phyloP scores from a whole-genome alignment of 352 stramenopile genomes.

The Nothophytophthora sp. region DNA sequence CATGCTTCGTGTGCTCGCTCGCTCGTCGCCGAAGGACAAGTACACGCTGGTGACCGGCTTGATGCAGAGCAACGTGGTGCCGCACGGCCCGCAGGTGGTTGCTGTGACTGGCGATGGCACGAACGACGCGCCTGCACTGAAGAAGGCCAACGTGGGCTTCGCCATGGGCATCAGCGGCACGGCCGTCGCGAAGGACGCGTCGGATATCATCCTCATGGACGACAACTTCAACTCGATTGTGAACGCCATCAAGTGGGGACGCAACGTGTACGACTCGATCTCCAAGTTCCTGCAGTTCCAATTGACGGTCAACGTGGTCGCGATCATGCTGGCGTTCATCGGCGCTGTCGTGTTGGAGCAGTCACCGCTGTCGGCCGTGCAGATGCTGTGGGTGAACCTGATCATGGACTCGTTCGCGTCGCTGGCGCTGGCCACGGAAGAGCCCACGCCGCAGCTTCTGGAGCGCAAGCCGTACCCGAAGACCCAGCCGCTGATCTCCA shows the following conservation, averaged over 20 bases:
- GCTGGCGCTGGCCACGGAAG: conserved; percentile 93
- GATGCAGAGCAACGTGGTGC: conserved; percentile 56
- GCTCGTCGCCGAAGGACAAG: conserved; percentile 68
- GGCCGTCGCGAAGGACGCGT: conserved; percentile 94
- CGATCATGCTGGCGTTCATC: conserved; percentile 91
- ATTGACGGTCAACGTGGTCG: conserved; percentile 95
- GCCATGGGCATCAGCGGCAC: conserved; percentile 94
- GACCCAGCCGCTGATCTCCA: conserved; percentile 89
- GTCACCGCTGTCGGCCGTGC: conserved; percentile 90
- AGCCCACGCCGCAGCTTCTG: conserved; percentile 83
- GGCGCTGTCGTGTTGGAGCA: conserved; percentile 59
- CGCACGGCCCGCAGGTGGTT: conserved; percentile 86
- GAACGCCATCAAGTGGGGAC: conserved; percentile 95
- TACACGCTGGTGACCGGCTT: conserved; percentile 65
- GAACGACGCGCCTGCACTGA: conserved; percentile 95
- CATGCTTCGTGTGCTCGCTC: conserved; percentile 63
- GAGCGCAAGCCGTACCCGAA: conserved; percentile 89
- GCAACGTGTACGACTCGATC: conserved; percentile 97
- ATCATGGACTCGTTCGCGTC: conserved; percentile 97
- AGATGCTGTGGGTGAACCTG: conserved; percentile 98
- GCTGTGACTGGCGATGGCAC: conserved; percentile 96
- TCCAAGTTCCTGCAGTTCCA: conserved; percentile 98
- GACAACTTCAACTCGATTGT: conserved; percentile 97
- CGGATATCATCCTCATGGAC: conserved; percentile 96
- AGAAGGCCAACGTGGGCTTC: conserved; percentile 95